phyloP scores from a whole-genome alignment of 331 rosid genomes.

The Arachis monticola region DNA sequence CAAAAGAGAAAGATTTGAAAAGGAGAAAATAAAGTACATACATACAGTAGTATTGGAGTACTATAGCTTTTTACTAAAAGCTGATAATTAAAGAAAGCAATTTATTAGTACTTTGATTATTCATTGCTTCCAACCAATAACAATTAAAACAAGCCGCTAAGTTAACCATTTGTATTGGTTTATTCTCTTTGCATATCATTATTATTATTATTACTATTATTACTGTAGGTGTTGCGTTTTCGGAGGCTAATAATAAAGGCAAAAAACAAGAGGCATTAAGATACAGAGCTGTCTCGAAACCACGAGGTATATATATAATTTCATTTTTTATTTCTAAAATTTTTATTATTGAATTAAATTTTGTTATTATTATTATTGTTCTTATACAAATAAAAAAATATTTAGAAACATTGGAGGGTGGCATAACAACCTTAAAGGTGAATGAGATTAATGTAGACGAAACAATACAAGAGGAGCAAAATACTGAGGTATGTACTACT shows the following conservation, averaged over 20 bases:
- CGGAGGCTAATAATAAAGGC: slow-evolving; percentile 34
- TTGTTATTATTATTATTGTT: too few species aligned
- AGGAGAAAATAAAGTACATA: neutral
- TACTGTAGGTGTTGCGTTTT: slow-evolving; percentile 51
- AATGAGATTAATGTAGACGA: slow-evolving; percentile 59
- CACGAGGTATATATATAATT: slow-evolving; percentile 66
- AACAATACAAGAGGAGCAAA: slow-evolving; percentile 58
- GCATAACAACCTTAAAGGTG: slow-evolving; percentile 72
- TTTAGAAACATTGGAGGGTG: slow-evolving; percentile 56
- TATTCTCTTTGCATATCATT: neutral
- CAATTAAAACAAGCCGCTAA: neutral
- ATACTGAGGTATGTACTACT: neutral
- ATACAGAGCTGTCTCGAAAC: slow-evolving; percentile 74
- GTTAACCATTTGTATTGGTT: slow-evolving; percentile 16
- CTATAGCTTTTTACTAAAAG: neutral
- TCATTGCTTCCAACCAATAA: slow-evolving; percentile 16
- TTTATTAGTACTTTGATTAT: neutral
- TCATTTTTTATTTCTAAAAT: slow-evolving; percentile 8
- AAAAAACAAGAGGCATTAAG: slow-evolving; percentile 50
- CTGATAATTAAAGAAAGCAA: slow-evolving; percentile 1
- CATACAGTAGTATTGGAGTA: neutral
- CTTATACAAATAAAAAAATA: slow-evolving; percentile 19
- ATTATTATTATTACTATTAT: too few species aligned
- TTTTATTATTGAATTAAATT: too few species aligned
- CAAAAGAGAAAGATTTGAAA: neutral